Percentiles rank a stretch among this genome's conserved stretches.
Conservation (phyloP, 1,139 yeast genomes). For the Trichomonascaceae sp. region DNA sequence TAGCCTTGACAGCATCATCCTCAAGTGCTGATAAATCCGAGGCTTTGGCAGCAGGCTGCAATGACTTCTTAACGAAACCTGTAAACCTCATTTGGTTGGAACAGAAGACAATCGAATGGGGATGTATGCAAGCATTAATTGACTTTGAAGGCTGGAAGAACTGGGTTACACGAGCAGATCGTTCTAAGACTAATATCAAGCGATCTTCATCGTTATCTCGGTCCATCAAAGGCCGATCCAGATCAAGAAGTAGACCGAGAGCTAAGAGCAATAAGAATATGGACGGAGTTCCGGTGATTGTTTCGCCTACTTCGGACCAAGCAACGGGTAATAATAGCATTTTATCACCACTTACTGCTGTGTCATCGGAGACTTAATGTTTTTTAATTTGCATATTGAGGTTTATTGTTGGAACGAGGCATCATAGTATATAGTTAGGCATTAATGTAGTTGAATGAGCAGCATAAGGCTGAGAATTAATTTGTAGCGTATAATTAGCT, state of each 20-base stretch:
- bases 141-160: constrained; percentile 96
- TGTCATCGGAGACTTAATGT: background rate
- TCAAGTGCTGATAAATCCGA: constrained; percentile 82
- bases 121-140: constrained; percentile 89
- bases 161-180: constrained; percentile 44
- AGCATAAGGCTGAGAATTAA: background rate
- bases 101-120: constrained; percentile 92
- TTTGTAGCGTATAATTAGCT: background rate
- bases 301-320: background rate
- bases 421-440: background rate
- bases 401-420: background rate
- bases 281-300: background rate
- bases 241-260: constrained; percentile 2
- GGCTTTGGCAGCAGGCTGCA: constrained; percentile 95
- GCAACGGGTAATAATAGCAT: background rate
- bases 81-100: constrained; percentile 92
- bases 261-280: background rate
- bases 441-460: background rate
- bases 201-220: constrained; percentile 1
- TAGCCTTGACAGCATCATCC: constrained; percentile 90
- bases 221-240: background rate
- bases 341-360: background rate
- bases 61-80: constrained; percentile 94
- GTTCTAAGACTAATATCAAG: background rate
- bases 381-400: background rate